Evolutionary conservation across 768 basidiomycete species (phyloP), one percentile per base, ranked within the genome.

Genomic region (Boletales sp.): DNA sequence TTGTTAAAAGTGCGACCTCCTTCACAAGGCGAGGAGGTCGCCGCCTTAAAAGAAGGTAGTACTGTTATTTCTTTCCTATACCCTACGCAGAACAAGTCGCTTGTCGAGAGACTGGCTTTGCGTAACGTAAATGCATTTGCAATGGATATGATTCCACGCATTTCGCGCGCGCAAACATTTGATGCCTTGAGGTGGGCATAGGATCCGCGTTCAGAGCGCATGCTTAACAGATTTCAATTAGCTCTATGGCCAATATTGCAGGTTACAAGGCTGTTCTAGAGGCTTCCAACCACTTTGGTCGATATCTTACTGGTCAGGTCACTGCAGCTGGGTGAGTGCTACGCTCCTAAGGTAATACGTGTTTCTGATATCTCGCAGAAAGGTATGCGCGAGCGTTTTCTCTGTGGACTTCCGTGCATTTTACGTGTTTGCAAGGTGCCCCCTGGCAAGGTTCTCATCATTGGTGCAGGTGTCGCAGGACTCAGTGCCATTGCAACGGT

Each of bases 161-260:
- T 94, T 58, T 92, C 89, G 53, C 81, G 91, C 46, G 91, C 91
- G 40, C 91, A 94, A 66, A 87, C 87, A 18, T 94, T 92, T 56
- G 91, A 94, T 69, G 91, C 86, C 34, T 71, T 94, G 58, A 91
- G 88, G 89, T 87, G 47, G 55, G 66, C 48, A 40, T 55, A 21
- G 14, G 48, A 32, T 53, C 25, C 30, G 10, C 44, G 13, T 15
- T 12, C 31, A 46, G 42, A 43, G 37, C 54, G 30, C 48, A n/a
- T 40, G 41, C 6, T 33, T 31, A 43, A 46, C 36, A 13, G 46
- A 37, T 17, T 30, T 14, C 35, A 28, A 31, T 28, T 33, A 91
- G 91, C 60, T 92, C 90, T 21, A 94, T 94, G 91, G 84, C 87
- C n/a, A 94, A 93, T 63, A 93, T 91, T 37, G 81, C 90, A n/a